Conservation (phyloP, 495 filamentous ascomycete species). For the Pyronema omphalodes region DNA sequence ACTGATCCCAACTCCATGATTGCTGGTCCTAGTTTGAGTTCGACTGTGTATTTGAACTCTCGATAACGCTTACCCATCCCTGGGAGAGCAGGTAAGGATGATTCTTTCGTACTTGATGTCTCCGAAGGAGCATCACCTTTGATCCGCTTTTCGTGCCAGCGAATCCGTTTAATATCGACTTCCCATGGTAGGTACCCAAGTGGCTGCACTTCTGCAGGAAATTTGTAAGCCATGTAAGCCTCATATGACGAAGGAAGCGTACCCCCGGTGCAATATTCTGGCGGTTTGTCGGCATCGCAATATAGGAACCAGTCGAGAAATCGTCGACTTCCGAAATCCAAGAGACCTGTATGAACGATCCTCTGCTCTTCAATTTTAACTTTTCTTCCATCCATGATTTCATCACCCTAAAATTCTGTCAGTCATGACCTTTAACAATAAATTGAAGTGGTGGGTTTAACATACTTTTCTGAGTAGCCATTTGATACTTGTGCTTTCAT, state of each 20-base stretch:
- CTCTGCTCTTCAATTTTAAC: not conserved
- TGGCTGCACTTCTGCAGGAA: not conserved
- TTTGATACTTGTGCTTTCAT: not conserved
- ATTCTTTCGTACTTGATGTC: too few species aligned
- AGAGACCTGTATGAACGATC: not conserved
- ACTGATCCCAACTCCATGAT: not conserved
- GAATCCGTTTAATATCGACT: not conserved
- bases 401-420: not conserved
- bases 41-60: not conserved
- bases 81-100: not conserved
- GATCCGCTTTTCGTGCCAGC: not conserved
- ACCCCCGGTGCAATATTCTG: not conserved
- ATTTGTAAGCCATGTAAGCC: not conserved
- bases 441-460: not conserved
- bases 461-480: not conserved
- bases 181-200: conserved; percentile 1
- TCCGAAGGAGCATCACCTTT: too few species aligned
- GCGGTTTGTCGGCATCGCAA: not conserved
- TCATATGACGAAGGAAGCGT: not conserved
- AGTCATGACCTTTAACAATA: not conserved
- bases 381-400: conserved; percentile 1
- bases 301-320: not conserved
- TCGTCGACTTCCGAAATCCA: not conserved
- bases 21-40: not conserved
- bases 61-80: not conserved